Base-by-base conservation (phyloP, 2,329 filamentous ascomycete genomes). In the Colletotrichum sp. region DNA sequence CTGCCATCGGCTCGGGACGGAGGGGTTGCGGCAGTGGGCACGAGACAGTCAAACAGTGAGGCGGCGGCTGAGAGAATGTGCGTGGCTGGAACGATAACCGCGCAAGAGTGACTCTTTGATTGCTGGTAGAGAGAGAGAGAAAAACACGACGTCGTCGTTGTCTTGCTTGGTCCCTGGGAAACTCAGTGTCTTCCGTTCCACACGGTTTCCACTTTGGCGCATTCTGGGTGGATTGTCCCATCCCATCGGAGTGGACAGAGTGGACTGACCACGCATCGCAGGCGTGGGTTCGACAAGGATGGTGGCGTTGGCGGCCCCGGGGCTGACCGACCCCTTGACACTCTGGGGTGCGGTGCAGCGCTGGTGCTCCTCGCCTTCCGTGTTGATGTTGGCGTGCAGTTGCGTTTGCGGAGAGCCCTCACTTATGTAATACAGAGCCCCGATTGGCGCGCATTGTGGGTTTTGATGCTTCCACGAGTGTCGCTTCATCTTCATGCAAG, bases 161-260 rank as follows among this genome's bases (percentile, higher is more conserved):
- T 49, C 44, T 21, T 21, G 44, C 44, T 49, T 49, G 44, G 44
- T 49, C 64, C 49, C 49, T 69, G 62, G 57, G 59, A 52, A 52
- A 64, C 66, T 59, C 52, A 26, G 26, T 26, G 24, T 28, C 18
- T 12, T 49, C n/a, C n/a, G 60, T 63, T 55, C 70, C 74, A 65
- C 59, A 28, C 18, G 24, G 49, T 73, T 60, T 8, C 70, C 70
- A 74, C 70, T 44, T n/a, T 10, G 18, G 26, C 57, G 57, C 24
- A 64, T 49, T 49, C 44, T 49, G n/a, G 18, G 74, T 74, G 74
- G 70, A 66, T 59, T 73, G 71, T 74, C 24, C 70, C 74, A 69
- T 74, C n/a, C 65, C 74, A 69, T 74, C 65, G 12, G 65, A 76
- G 64, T 76, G 64, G 74, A 49, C 64, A 44, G 74, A 76, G 57